Percentiles rank a stretch among this genome's conserved stretches.
Conservation (phyloP, 2,329 filamentous ascomycete genomes). For the Talaromyces sp. region DNA sequence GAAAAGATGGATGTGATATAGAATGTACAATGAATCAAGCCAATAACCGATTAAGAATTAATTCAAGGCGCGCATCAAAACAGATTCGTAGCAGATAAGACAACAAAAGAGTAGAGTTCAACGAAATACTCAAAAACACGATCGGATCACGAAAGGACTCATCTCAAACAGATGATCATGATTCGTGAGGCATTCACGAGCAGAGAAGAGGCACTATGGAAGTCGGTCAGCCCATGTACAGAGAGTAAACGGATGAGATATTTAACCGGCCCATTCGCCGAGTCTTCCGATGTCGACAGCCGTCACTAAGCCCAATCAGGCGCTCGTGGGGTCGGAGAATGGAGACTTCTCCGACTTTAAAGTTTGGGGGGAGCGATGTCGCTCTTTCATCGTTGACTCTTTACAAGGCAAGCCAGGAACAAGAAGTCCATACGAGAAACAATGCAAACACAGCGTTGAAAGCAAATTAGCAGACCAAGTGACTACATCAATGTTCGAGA, state of each 20-base stretch:
- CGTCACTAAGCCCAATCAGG: background rate
- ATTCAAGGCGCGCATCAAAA: background rate
- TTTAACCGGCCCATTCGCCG: slow-evolving; percentile 3
- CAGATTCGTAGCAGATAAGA: no score
- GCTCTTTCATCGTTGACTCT: background rate
- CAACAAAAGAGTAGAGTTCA: background rate
- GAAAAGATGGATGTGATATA: background rate
- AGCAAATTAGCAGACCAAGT: no score
- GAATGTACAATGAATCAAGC: slow-evolving; percentile 1
- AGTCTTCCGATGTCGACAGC: slow-evolving; percentile 5
- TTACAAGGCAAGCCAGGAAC: no score
- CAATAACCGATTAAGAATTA: background rate
- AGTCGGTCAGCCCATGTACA: background rate
- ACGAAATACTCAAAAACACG: background rate
- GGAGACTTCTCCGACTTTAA: background rate
- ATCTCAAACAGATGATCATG: background rate
- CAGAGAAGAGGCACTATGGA: background rate
- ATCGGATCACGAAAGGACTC: background rate
- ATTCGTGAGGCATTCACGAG: background rate
- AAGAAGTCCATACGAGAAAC: no score
- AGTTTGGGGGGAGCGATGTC: background rate
- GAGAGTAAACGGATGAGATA: background rate
- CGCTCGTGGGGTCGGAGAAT: slow-evolving; percentile 1
- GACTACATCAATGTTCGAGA: no score
- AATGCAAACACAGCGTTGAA: no score